phyloP scores from a whole-genome alignment of 371 early-diverging fungal genomes.

The Dinochytrium kinnereticum region DNA sequence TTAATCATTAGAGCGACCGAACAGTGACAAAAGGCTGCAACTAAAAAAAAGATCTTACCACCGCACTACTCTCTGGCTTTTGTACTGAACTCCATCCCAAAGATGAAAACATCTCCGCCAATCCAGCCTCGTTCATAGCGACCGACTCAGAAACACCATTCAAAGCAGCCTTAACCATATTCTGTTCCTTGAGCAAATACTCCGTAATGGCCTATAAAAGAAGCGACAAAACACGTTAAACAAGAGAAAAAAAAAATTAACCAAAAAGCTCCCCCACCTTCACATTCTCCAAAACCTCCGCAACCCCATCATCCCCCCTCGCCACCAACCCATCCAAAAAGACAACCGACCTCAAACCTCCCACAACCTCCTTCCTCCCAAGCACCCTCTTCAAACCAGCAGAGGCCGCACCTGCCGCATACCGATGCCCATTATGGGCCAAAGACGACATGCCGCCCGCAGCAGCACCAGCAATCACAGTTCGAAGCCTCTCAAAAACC shows the following conservation, averaged over 20 bases:
- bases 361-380: conserved; percentile 62
- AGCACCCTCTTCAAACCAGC: conserved; percentile 65
- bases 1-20: too few species aligned
- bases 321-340: conserved; percentile 67
- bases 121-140: conserved; percentile 12
- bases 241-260: neutral
- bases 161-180: conserved; percentile 30
- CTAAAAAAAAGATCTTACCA: too few species aligned
- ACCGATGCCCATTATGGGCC: conserved; percentile 84
- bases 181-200: conserved; percentile 2
- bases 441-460: conserved; percentile 72
- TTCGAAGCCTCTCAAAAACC: conserved; percentile 30
- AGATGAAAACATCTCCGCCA: conserved; percentile 8
- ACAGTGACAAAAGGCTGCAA: too few species aligned
- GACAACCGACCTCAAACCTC: conserved; percentile 81
- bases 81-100: conserved; percentile 21
- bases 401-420: conserved; percentile 75
- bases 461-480: conserved; percentile 26
- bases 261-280: conserved; percentile 45
- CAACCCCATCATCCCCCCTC: conserved; percentile 25
- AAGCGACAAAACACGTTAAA: neutral
- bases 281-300: conserved; percentile 63
- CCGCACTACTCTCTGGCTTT: too few species aligned
- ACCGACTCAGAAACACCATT: conserved; percentile 17
- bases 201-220: conserved; percentile 21